Percentiles rank a stretch among this genome's conserved stretches.
phyloP scores from a whole-genome alignment of 805 yeast genomes.

The Candida arabinofermentans region DNA sequence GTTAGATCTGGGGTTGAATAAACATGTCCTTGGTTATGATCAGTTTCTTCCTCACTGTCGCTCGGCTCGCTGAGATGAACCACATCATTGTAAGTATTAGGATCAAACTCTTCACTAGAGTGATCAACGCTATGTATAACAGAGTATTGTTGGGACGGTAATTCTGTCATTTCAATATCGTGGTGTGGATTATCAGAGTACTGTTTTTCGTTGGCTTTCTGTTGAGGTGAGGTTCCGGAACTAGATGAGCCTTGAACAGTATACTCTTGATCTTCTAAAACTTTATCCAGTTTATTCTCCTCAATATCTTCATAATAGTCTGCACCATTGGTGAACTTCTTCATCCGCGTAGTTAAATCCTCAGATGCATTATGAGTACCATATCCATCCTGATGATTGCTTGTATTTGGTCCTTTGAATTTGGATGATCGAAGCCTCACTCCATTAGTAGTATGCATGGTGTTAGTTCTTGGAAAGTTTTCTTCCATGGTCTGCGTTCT shows the following conservation, averaged over 20 bases:
- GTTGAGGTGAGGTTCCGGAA: conserved; percentile 17
- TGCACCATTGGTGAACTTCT: conserved; percentile 11
- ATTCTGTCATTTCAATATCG: conserved; percentile 10
- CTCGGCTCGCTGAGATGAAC: conserved; percentile 41
- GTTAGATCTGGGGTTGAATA: neutral
- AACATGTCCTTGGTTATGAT: conserved; percentile 4
- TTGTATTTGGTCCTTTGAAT: neutral
- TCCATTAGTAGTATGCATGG: conserved; percentile 2
- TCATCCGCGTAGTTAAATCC: conserved; percentile 22
- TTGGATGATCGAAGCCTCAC: conserved; percentile 1
- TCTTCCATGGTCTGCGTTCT: conserved; percentile 28
- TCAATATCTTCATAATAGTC: conserved; percentile 3
- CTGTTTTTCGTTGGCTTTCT: conserved; percentile 2
- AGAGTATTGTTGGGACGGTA: neutral
- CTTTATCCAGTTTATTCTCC: conserved; percentile 15
- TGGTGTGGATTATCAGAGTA: conserved; percentile 5
- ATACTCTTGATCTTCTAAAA: conserved; percentile 14
- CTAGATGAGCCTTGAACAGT: conserved; percentile 16
- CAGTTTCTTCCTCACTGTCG: conserved; percentile 28
- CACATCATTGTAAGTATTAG: conserved; percentile 13
- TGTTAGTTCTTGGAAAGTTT: conserved; percentile 3
- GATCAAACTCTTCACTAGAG: conserved; percentile 4
- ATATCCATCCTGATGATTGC: conserved; percentile 7
- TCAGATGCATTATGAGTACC: conserved; percentile 31
- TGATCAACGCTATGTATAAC: neutral